Evolutionary conservation across 208 protist genomes (phyloP), one percentile per base, ranked within the genome.

Genomic region (Trypanosoma mega): DNA sequence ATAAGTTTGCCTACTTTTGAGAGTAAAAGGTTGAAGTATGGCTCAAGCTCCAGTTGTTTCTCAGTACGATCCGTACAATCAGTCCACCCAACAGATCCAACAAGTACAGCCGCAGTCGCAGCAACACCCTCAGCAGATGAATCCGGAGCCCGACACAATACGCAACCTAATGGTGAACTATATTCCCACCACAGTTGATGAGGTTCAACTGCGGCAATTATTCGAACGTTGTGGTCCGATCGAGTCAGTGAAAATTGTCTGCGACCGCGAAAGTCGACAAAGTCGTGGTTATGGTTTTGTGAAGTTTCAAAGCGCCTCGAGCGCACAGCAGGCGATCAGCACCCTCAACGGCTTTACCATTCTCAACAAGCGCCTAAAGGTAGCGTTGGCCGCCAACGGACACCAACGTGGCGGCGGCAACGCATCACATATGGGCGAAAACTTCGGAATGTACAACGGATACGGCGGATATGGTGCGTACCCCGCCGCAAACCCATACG

Each of bases 151-250:
- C 23, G 83, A 89, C 60, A 55, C 72, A 23, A 59, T 85, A 53
- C 87, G 87, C 67, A 93, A 93, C 72, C 74, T 93, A 43, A 93
- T 93, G 78, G 87, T 93, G 67, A 93, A 93, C 74, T 93, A 93
- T 74, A 89, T 93, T 54, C 87, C 87, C 39, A 88, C 83, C 9
- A 87, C 80, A n/a, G 74, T 93, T 20, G 83, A 90, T 45, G 82
- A 93, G 73, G 61, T 82, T 47, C 82, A 93, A 73, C 76, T 93
- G 39, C 78, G 83, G 56, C 73, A 92, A 57, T 67, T 92, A 41
- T 96, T 96, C 68, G 84, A 89, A 63, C 82, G 74, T 49, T 93
- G 73, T 56, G 90, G 90, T 37, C 75, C 74, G 11, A 92, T 96
- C 67, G 86, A 96, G 67, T 83, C 75, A 45, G 80, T 93, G 27